Base-by-base conservation (phyloP, 1,284 basidiomycete species). In the Xanthoconium separans region DNA sequence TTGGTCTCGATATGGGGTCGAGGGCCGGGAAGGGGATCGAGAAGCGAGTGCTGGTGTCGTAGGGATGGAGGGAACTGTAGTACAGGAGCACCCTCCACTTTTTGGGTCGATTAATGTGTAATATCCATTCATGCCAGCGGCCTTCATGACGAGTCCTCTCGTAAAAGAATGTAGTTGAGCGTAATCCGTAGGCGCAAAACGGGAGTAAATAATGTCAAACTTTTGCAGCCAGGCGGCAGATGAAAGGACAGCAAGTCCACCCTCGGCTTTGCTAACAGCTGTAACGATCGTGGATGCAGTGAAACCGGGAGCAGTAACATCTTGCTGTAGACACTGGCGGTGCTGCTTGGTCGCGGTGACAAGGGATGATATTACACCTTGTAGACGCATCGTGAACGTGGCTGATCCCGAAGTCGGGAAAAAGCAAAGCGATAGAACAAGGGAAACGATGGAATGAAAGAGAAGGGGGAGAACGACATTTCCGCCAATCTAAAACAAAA, bases 401-500 rank as follows among this genome's bases (percentile, higher is more conserved):
- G 85, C 73, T 6, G 88, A 87, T 47, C 88, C 76, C 0, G 85
- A 83, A 8, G 77, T 76, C 0, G 89, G 89, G 65, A 90, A 91
- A 47, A 92, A 71, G 45, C 81, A 37, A 7, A 82, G 66, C 7
- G 85, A 82, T 13, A 73, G 65, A 6, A 80, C 44, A 44, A 91
- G 71, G 12, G 82, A 72, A 31, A 91, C 61, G 0, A 76, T 85
- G 4, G 81, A 78, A 61, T 90, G 86, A 55, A 90, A 71, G 0
- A 74, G 68, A 6, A 91, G 64, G 0, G 90, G 89, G 2, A 91
- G 47, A 16, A 86, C 61, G 36, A 91, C 78, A 0, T 68, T 53
- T 63, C 74, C 63, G 37, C 84, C 85, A 18, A 84, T 66, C 73
- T 79, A 45, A 18, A 33, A 7, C 15, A 16, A 0, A 34, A 16